Evolutionary conservation across 495 filamentous ascomycete species (phyloP).

Genomic region (Hyaloscypha variabilis): DNA sequence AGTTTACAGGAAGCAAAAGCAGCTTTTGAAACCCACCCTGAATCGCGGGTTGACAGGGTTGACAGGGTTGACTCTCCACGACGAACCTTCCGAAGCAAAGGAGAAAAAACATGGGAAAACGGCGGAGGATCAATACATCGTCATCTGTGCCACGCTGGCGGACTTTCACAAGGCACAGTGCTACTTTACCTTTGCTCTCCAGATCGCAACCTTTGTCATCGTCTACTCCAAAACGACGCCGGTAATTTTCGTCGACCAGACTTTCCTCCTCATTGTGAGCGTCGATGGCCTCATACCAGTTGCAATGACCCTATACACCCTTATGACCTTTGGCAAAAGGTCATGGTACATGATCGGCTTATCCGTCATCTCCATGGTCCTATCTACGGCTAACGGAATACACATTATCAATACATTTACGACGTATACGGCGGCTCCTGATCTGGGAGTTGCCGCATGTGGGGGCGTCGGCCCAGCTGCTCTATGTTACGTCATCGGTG

Average conservation of each 20-base stretch:
- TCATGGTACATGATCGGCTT: background rate
- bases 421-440: background rate
- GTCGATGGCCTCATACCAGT: background rate
- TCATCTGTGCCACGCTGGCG: background rate
- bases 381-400: background rate
- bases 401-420: background rate
- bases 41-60: background rate
- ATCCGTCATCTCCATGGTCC: background rate
- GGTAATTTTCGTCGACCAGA: background rate
- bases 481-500: background rate
- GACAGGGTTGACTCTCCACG: background rate
- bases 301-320: background rate
- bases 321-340: background rate
- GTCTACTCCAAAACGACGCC: background rate
- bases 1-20: background rate
- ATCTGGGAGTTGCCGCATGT: background rate
- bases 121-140: background rate
- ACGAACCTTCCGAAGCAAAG: background rate
- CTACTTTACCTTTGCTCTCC: background rate
- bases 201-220: slow-evolving; percentile 1
- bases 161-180: background rate
- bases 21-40: background rate
- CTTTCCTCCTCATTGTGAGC: background rate
- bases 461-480: background rate
- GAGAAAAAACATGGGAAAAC: background rate